phyloP scores from a whole-genome alignment of 2,329 filamentous ascomycete species.

The Cercospora sp. region DNA sequence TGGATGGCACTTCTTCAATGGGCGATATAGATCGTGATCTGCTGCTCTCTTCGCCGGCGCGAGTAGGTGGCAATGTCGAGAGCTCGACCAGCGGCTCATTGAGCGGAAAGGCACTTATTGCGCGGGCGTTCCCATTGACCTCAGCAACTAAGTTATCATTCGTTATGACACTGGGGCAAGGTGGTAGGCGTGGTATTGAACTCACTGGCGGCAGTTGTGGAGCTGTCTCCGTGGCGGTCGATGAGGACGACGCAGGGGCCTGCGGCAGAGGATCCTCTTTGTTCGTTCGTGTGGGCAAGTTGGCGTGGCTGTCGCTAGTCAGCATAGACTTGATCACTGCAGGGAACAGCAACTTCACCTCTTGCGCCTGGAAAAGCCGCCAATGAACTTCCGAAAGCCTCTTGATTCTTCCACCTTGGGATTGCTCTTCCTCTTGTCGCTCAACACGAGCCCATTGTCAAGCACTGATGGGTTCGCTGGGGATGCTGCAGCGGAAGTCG shows the following conservation, averaged over 20 bases:
- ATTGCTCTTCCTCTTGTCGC: conserved; percentile 21
- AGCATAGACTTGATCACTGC: conserved; percentile 3
- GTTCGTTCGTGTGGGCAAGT: background rate
- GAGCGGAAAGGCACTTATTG: background rate
- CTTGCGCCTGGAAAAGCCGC: conserved; percentile 30
- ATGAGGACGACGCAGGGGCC: conserved; percentile 14
- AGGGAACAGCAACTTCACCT: conserved; percentile 26
- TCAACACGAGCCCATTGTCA: conserved; percentile 12
- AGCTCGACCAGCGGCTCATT: conserved; percentile 15
- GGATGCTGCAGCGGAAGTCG: conserved; percentile 1
- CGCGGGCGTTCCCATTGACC: conserved; percentile 12
- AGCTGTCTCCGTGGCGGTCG: conserved; percentile 18
- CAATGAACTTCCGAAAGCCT: conserved; percentile 37
- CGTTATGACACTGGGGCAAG: conserved; percentile 30
- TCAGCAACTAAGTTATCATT: conserved; percentile 22
- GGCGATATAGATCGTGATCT: conserved; percentile 18
- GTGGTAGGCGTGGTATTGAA: conserved; percentile 33
- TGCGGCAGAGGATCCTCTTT: background rate
- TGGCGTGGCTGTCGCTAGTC: conserved; percentile 16
- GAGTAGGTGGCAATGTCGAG: conserved; percentile 27
- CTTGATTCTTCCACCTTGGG: conserved; percentile 24
- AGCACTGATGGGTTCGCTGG: background rate
- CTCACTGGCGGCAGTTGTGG: conserved; percentile 23
- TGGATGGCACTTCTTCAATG: conserved; percentile 14
- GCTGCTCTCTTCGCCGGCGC: conserved; percentile 18